Base-by-base conservation (phyloP, 2,329 filamentous ascomycete species). In the Xenosphaeropsis pyriputrescens region DNA sequence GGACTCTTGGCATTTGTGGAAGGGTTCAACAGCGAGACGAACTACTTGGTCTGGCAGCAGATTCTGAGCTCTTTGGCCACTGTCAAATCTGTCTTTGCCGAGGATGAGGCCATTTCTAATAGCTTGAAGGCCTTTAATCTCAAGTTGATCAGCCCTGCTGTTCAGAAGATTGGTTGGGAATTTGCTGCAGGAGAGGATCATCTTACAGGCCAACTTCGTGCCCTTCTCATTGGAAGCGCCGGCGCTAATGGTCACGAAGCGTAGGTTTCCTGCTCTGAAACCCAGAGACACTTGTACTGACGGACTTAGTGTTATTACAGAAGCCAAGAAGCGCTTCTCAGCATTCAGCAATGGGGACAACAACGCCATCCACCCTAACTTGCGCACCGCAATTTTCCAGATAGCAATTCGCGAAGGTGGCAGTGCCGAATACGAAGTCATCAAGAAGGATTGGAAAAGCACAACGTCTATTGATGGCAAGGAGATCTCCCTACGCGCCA, bases 381-480 rank as follows among this genome's bases (percentile, higher is more conserved):
- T 96, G 34, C 82, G 89, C 41, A 68, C 71, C 18, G 75, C 85
- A 2, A 72, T 94, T 42, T 96, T 86, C 67, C 76, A 78, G 41
- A 79, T 86, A 29, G 80, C 76, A 18, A 69, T 95, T 42, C 78
- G 76, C 45, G 58, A 60, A 40, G 74, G 88, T 46, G 75, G 74
- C 6, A 69, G 71, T 37, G 65, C 75, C 13, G 84, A 85, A 38
- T 80, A 75, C 47, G 70, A 81, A 18, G 70, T 78, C 6, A 70
- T 98, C 39, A 85, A 89, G 64, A 75, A 85, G 39, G 88, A 95
- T 56, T 96, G 85, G 69, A 69, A 75, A 45, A 77, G 67, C 36
- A 91, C 85, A 11, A 79, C 80, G 37, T 85, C 86, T 6, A 78
- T 95, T 29, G 91, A 96, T 51, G 88, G 86, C 50, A 93, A 88